Base-by-base conservation (phyloP, 352 stramenopile species). In the Globisporangium lucens region DNA sequence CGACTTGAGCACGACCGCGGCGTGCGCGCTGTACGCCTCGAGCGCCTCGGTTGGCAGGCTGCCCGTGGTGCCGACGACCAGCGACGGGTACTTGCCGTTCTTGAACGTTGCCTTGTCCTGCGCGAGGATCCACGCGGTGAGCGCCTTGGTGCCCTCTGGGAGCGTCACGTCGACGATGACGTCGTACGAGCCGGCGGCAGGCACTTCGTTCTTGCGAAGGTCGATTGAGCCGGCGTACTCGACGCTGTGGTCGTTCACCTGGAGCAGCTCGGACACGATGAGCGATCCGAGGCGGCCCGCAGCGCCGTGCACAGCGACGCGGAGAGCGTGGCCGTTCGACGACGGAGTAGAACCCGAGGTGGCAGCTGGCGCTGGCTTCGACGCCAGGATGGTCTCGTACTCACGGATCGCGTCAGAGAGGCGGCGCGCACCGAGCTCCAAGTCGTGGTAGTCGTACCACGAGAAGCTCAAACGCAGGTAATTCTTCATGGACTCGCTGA, bases 401-500 rank as follows among this genome's bases (percentile, higher is more conserved):
- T 91, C 83, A 52, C 75, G 77, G 70, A 92, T 90, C 29, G 84
- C 82, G 47, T 83, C 85, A 17, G 80, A 73, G 35, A 97, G 76
- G 55, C 89, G 86, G 61, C 85, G 75, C 22, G 82, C 88, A 17
- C 89, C 89, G 24, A 95, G 75, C 63, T 89, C 74, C 63, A 97
- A 78, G 69, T 96, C 89, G 22, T 76, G 67, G 64, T 83, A 79
- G 63, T 94, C 83, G 77, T 97, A 97, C 80, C 84, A 96, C 60
- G 87, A 95, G 74, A 95, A 95, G 64, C 82, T 93, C 51, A 97
- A 76, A 58, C 89, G 85, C 68, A 95, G 66, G 73, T 85, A 95
- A 79, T 95, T 95, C 76, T 91, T 93, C 86, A 97, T 94, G 49
- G 79, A 85, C 71, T 82, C 79, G 61, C 79, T 90, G 69, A 97